Conservation (phyloP, 1,284 basidiomycete genomes). For the Cutaneotrichosporon sp. region DNA sequence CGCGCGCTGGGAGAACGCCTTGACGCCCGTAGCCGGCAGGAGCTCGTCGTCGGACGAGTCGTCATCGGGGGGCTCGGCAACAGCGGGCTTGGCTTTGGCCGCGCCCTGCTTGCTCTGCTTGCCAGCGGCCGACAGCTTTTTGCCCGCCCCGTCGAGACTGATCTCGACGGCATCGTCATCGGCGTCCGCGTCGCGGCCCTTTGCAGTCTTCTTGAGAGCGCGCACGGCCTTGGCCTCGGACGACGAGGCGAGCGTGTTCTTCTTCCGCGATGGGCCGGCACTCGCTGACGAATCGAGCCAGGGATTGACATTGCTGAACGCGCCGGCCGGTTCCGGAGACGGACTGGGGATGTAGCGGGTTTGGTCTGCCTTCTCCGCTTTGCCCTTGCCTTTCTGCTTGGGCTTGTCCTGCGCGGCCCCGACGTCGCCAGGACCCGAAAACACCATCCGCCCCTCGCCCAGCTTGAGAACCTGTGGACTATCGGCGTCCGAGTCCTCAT, state of each 20-base stretch:
- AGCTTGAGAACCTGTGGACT: slow-evolving; percentile 42
- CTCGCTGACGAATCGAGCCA: slow-evolving; percentile 58
- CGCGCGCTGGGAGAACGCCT: slow-evolving; percentile 58
- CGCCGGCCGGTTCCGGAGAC: slow-evolving; percentile 9
- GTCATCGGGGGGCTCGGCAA: slow-evolving; percentile 1
- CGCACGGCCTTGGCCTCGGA: slow-evolving; percentile 62
- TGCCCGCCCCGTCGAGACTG: slow-evolving; percentile 51
- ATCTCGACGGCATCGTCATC: slow-evolving; percentile 85
- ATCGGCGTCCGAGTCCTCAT: slow-evolving; percentile 51
- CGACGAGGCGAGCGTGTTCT: slow-evolving; percentile 63
- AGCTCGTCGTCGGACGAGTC: slow-evolving; percentile 50
- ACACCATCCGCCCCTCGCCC: slow-evolving; percentile 52
- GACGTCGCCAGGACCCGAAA: slow-evolving; percentile 35
- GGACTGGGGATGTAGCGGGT: background rate
- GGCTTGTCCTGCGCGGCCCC: background rate
- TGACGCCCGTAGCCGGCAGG: slow-evolving; percentile 35
- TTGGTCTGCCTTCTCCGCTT: background rate
- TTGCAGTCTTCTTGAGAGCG: slow-evolving; percentile 61
- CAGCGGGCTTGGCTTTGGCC: background rate
- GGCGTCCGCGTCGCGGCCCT: slow-evolving; percentile 56
- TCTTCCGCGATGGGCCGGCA: slow-evolving; percentile 56
- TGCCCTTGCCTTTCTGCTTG: background rate
- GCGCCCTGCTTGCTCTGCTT: background rate
- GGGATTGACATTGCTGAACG: slow-evolving; percentile 55
- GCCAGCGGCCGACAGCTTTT: slow-evolving; percentile 1